Evolutionary conservation across 2,329 filamentous ascomycete genomes (phyloP).

Genomic region (Penicillium sp.): DNA sequence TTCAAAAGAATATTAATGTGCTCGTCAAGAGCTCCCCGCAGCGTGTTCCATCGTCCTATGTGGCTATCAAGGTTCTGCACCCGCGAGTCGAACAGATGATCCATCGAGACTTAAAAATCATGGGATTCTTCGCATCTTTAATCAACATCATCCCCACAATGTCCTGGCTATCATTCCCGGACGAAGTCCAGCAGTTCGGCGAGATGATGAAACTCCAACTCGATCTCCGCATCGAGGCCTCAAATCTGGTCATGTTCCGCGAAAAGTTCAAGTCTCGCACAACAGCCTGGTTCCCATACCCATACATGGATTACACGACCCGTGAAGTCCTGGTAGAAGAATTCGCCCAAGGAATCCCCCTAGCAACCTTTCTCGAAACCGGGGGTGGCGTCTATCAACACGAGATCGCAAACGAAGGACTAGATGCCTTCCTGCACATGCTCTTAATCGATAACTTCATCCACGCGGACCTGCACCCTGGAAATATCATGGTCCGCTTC

Average conservation of each 20-base stretch:
- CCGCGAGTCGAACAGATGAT: conserved; percentile 88
- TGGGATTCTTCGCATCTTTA: conserved; percentile 83
- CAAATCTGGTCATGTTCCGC: conserved; percentile 84
- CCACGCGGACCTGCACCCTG: conserved; percentile 93
- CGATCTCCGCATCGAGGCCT: conserved; percentile 90
- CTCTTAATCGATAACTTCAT: conserved; percentile 96
- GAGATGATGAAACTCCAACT: conserved; percentile 99
- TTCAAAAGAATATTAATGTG: conserved; percentile 80
- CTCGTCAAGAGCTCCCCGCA: conserved; percentile 85
- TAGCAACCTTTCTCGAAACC: conserved; percentile 86
- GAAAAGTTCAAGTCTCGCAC: conserved; percentile 86
- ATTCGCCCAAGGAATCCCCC: conserved; percentile 90
- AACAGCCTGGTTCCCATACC: conserved; percentile 96
- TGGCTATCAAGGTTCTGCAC: conserved; percentile 95
- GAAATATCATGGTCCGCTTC: conserved; percentile 99
- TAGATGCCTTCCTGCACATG: conserved; percentile 97
- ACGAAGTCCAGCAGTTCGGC: conserved; percentile 91
- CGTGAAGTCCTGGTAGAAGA: conserved; percentile 92
- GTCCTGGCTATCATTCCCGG: conserved; percentile 94
- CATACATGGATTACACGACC: conserved; percentile 90
- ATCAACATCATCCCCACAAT: conserved; percentile 91
- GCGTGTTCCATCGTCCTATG: conserved; percentile 85
- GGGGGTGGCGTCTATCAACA: conserved; percentile 91
- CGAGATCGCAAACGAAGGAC: conserved; percentile 91
- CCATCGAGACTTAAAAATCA: conserved; percentile 88